These are phyloP conservation scores for Trichomonascaceae sp. DNA, from an alignment of 1,139 yeast species.

Conservation along the genomic window DNA sequence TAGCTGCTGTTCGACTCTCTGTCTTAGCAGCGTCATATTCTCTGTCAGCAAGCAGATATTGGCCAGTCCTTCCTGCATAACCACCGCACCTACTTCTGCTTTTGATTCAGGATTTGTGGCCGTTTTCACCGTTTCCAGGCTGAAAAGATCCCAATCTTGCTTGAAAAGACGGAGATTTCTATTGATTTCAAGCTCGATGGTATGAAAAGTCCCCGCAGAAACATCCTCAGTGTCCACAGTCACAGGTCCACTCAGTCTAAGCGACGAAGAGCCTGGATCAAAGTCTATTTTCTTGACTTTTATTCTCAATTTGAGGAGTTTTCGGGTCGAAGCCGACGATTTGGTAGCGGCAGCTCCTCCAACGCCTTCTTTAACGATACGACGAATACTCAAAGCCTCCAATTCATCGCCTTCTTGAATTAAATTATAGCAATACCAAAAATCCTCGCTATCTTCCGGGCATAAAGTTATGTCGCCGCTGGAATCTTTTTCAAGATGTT, in stretches of 20 bases:
- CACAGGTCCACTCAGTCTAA: slow-evolving; percentile 79
- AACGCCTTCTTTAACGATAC: slow-evolving; percentile 46
- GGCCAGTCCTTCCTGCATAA: slow-evolving; percentile 90
- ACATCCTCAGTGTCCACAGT: slow-evolving; percentile 69
- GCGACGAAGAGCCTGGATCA: slow-evolving; percentile 66
- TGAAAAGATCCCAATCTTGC: slow-evolving; percentile 73
- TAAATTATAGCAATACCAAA: slow-evolving; percentile 82
- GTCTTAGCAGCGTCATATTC: slow-evolving; percentile 75
- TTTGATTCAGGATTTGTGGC: slow-evolving; percentile 70
- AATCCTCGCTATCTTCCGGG: slow-evolving; percentile 88
- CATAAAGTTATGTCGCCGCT: slow-evolving; percentile 60
- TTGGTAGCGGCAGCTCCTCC: slow-evolving; percentile 24
- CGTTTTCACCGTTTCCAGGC: slow-evolving; percentile 58
- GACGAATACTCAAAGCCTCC: slow-evolving; percentile 60
- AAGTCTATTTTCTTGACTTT: slow-evolving; percentile 69
- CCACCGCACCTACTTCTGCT: slow-evolving; percentile 93
- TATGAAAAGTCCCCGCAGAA: slow-evolving; percentile 79
- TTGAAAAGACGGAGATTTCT: slow-evolving; percentile 65
- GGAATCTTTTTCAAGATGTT: slow-evolving; percentile 52
- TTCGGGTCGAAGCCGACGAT: slow-evolving; percentile 38
- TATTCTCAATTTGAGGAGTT: slow-evolving; percentile 49
- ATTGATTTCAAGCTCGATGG: slow-evolving; percentile 72
- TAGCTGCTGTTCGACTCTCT: slow-evolving; percentile 73
- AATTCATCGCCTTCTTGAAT: slow-evolving; percentile 72
- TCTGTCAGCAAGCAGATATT: slow-evolving; percentile 87